Evolutionary conservation across 169 alveolate genomes (phyloP), one percentile per base, ranked within the genome.

Genomic region (Plasmodium adleri): DNA sequence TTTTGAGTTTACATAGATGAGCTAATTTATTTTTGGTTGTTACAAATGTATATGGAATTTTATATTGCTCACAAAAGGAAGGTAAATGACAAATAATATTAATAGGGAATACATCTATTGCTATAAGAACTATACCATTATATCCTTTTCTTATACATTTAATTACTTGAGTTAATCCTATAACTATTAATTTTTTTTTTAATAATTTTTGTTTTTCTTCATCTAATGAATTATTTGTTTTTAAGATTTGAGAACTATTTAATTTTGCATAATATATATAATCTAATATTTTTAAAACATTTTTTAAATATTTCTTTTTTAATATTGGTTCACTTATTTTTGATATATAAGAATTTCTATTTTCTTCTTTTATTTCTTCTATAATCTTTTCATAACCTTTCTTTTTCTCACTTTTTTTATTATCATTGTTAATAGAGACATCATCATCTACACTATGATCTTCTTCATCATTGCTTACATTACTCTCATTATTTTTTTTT

Each of bases 51-150:
- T 98, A 98, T 12, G 99, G 97, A 45, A 97, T 88, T 49, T 96
- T 94, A 66, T 95, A 92, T 68, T 96, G 98, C 87, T 98, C 99
- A 89, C 99, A 98, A 59, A 97, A 93, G 20, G 97, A 88, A 43
- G 99, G 99, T 15, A 98, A 91, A 88, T 98, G 99, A 12, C 99
- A 96, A 15, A 98, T 93, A 4, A 98, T 98, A 90, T 98, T 99
- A 45, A 98, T 95, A 1, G 99, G 99, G 58, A 97, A 96, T 22
- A 98, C 98, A 88, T 98, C 99, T 52, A 98, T 97, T 28, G 99
- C 99, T 70, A 98, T 72, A 13, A 98, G 88, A 15, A 97, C 98
- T 49, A 98, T 92, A 26, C 99, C 99, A 64, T 64, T 73, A 12
- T 47, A 73, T 15, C 98, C 98, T 91, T 97, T 97, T 67, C 99